A percentile compares a stretch with the other conserved stretches of the same genome.
Evolutionary conservation across 371 early-diverging fungal species (phyloP).

Genomic region (Smittium culicis): DNA sequence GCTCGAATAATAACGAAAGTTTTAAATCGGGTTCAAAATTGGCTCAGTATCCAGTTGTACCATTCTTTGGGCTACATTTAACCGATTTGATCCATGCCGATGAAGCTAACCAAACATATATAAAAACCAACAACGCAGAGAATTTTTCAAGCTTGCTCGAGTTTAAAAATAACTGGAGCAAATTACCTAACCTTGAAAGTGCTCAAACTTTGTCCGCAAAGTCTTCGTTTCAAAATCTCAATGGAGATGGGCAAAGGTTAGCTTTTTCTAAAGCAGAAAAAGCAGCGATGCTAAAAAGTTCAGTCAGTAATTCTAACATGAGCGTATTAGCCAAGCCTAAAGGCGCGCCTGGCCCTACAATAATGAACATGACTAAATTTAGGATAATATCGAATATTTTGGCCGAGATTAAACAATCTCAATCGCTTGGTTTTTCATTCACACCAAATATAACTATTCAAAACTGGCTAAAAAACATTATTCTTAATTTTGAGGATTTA

Average conservation of each 20-base stretch:
- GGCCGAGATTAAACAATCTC: constrained; percentile 24
- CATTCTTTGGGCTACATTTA: constrained; percentile 33
- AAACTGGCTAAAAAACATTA: neutral
- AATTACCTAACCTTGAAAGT: constrained; percentile 23
- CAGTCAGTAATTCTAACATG: constrained; percentile 5
- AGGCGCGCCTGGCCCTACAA: constrained; percentile 16
- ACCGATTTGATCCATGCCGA: constrained; percentile 34
- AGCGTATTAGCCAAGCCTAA: neutral
- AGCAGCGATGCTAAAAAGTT: neutral
- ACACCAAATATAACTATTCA: neutral
- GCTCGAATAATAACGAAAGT: neutral
- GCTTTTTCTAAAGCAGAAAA: neutral
- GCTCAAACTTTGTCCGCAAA: neutral
- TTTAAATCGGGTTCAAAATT: too few species aligned
- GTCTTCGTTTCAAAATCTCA: neutral
- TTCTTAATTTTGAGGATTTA: neutral
- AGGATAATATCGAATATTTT: constrained; percentile 29
- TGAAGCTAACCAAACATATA: constrained; percentile 32
- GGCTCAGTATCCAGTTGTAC: constrained; percentile 27
- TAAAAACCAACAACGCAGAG: constrained; percentile 10
- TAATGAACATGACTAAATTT: constrained; percentile 34
- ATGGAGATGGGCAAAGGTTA: neutral
- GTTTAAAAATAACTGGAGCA: constrained; percentile 30
- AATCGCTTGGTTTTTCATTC: constrained; percentile 10
- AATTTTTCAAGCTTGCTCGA: neutral